phyloP scores from a whole-genome alignment of 2,329 filamentous ascomycete species.

The Chaetoscypha palmicola region DNA sequence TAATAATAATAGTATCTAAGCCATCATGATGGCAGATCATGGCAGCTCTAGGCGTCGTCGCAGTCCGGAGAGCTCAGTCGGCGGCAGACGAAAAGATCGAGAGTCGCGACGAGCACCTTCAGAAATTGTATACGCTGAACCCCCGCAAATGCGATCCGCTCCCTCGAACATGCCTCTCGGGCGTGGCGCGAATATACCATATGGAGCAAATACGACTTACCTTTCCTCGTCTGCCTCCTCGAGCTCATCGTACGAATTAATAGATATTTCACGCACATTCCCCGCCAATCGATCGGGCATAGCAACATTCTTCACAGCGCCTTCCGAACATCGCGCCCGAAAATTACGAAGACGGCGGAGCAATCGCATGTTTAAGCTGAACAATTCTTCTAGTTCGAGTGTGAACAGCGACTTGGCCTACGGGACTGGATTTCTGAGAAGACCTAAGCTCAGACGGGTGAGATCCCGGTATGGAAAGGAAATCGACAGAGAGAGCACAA shows the following conservation, averaged over 20 bases:
- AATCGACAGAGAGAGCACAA: constrained; percentile 24
- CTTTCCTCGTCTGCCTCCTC: constrained; percentile 23
- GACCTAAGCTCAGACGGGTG: constrained; percentile 22
- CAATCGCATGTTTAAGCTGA: constrained; percentile 49
- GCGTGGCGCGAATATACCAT: constrained; percentile 2
- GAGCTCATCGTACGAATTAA: constrained; percentile 41
- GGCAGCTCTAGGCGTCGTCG: constrained; percentile 16
- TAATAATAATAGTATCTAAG: neutral
- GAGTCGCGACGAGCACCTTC: constrained; percentile 6
- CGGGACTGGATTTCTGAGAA: constrained; percentile 46
- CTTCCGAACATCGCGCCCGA: constrained; percentile 41
- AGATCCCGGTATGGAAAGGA: constrained; percentile 25
- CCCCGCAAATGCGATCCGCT: constrained; percentile 17
- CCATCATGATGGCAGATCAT: constrained; percentile 25
- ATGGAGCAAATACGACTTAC: constrained; percentile 7
- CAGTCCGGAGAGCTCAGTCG: constrained; percentile 18
- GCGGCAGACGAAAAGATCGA: constrained; percentile 14
- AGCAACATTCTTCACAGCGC: constrained; percentile 55
- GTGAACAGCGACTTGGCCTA: constrained; percentile 64
- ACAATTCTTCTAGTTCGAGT: constrained; percentile 60
- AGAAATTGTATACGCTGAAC: constrained; percentile 17
- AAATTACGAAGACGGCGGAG: constrained; percentile 39
- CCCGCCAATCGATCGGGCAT: constrained; percentile 45
- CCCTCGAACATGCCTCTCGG: constrained; percentile 1
- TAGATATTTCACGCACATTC: constrained; percentile 58